Evolutionary conservation across 441 rosid genomes (phyloP).

Genomic region (Populus tomentosa): DNA sequence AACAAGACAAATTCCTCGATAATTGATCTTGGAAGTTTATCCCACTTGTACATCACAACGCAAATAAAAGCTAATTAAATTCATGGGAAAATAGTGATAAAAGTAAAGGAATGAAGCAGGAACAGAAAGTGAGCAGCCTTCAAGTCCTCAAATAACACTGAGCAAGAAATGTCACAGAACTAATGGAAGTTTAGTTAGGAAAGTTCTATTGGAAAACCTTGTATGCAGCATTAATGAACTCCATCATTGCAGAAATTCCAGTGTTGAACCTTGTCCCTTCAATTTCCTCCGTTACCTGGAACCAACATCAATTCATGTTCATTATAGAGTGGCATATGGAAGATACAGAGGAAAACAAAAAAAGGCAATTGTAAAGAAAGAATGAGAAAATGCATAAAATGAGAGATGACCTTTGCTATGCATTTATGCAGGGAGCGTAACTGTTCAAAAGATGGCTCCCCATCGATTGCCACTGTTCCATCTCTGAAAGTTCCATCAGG

Average conservation of each 20-base stretch:
- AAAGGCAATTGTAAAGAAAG: not conserved
- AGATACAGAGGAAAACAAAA: not conserved
- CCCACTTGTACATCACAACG: slow-evolving; percentile 52
- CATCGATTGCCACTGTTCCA: slow-evolving; percentile 58
- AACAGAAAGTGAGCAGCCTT: not conserved
- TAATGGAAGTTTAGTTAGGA: not conserved
- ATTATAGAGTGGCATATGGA: not conserved
- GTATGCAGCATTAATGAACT: slow-evolving; percentile 79
- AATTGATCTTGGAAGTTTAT: slow-evolving; percentile 60
- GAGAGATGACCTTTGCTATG: slow-evolving; percentile 70
- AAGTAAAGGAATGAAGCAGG: not conserved
- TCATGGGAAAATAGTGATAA: not conserved
- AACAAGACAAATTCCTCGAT: slow-evolving; percentile 68
- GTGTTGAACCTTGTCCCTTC: slow-evolving; percentile 95
- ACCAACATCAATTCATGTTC: slow-evolving; percentile 11
- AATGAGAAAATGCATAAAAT: not conserved
- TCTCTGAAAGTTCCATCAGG: slow-evolving; percentile 55
- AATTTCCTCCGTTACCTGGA: slow-evolving; percentile 86
- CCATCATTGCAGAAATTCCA: slow-evolving; percentile 99
- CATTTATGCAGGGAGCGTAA: slow-evolving; percentile 76
- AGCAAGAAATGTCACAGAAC: not conserved
- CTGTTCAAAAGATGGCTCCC: slow-evolving; percentile 68
- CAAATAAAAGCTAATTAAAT: not conserved
- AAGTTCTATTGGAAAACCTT: slow-evolving; percentile 46
- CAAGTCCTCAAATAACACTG: not conserved